These are phyloP conservation scores for Rhynchospora breviuscula DNA, from an alignment of 176 grass and related monocot genomes.

Conservation along the genomic window DNA sequence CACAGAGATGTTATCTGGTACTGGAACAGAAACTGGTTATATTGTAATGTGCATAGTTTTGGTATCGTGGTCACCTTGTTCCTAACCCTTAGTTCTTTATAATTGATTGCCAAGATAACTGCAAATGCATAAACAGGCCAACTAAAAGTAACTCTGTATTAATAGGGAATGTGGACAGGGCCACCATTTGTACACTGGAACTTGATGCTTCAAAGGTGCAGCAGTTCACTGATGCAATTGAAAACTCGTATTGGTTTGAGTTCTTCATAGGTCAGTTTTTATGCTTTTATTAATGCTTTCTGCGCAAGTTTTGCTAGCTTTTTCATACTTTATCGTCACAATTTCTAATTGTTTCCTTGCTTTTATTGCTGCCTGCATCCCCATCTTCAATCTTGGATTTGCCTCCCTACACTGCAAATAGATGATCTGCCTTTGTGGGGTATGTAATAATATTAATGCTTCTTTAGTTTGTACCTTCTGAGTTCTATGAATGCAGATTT, in stretches of 20 bases:
- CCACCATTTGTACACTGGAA: constrained; percentile 61
- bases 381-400: constrained; percentile 22
- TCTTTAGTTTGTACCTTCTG: constrained; percentile 1
- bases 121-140: background rate
- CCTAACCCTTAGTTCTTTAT: background rate
- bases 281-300: constrained; percentile 19
- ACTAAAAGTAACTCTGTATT: constrained; percentile 30
- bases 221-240: constrained; percentile 89
- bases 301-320: background rate
- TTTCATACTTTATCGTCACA: constrained; percentile 19
- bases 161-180: constrained; percentile 74
- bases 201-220: constrained; percentile 75
- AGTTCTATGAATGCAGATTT: background rate
- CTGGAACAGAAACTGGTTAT: too few species aligned
- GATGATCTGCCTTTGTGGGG: constrained; percentile 98
- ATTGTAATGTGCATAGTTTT: background rate
- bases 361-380: background rate
- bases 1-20: background rate
- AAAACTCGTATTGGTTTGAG: constrained; percentile 97
- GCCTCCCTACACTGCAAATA: constrained; percentile 22
- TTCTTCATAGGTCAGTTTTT: constrained; percentile 80
- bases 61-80: background rate
- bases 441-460: constrained; percentile 31
- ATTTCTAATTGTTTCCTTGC: constrained; percentile 35
- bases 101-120: background rate